phyloP scores from a whole-genome alignment of 2,329 filamentous ascomycete genomes.

The Fusarium sarcochroum region DNA sequence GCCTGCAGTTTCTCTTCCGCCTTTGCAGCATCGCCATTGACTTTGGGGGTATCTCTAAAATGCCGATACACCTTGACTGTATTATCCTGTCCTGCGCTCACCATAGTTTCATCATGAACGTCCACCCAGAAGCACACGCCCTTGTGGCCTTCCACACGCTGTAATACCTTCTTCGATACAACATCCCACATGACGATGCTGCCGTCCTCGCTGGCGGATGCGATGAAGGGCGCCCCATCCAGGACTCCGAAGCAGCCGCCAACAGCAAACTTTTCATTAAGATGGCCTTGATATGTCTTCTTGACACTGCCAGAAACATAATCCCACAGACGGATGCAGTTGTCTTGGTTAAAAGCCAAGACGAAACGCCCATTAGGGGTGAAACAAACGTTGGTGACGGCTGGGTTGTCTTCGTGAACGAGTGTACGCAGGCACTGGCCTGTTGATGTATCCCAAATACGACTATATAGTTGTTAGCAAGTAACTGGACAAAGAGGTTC shows the following conservation, averaged over 20 bases:
- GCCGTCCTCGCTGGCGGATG: conserved; percentile 89
- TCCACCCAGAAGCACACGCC: conserved; percentile 78
- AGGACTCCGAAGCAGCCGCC: conserved; percentile 82
- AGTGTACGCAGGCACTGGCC: conserved; percentile 95
- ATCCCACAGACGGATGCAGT: conserved; percentile 92
- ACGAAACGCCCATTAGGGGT: conserved; percentile 95
- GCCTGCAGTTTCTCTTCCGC: conserved; percentile 65
- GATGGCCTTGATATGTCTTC: conserved; percentile 97
- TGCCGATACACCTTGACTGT: conserved; percentile 65
- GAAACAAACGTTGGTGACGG: conserved; percentile 91
- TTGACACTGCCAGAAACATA: conserved; percentile 92
- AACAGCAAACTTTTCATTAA: conserved; percentile 87
- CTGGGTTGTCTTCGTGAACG: conserved; percentile 95
- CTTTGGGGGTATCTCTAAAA: conserved; percentile 25
- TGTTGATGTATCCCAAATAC: conserved; percentile 95
- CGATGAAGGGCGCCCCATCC: conserved; percentile 72
- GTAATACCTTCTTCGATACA: conserved; percentile 84
- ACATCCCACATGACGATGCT: conserved; percentile 92
- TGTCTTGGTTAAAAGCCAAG: conserved; percentile 91
- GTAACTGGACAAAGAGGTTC: not conserved
- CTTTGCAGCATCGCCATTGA: conserved; percentile 35
- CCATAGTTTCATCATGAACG: conserved; percentile 68
- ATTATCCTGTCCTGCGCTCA: conserved; percentile 69
- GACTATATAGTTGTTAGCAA: conserved; percentile 60
- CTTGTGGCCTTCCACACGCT: conserved; percentile 69